Conservation (phyloP, 2,329 filamentous ascomycete species). For the Aureobasidium sp. region DNA sequence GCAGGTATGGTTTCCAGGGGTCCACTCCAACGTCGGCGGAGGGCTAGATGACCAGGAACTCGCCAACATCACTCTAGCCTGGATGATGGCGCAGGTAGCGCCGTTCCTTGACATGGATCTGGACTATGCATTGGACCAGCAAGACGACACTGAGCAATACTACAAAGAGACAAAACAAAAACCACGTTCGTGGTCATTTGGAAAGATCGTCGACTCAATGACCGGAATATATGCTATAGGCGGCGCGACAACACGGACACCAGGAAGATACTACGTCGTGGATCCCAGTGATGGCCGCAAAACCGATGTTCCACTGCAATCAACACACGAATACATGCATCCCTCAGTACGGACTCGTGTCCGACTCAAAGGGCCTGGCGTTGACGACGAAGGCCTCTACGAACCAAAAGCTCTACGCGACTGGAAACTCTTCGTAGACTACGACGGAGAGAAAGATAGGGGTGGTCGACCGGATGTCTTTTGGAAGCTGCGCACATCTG, state of each 20-base stretch:
- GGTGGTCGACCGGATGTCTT: conserved; percentile 31
- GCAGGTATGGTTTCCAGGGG: conserved; percentile 43
- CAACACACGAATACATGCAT: conserved; percentile 47
- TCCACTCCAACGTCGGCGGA: conserved; percentile 39
- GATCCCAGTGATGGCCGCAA: conserved; percentile 36
- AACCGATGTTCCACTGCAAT: conserved; percentile 36
- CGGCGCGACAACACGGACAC: conserved; percentile 37
- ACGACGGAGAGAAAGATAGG: conserved; percentile 27
- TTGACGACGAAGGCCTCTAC: conserved; percentile 38
- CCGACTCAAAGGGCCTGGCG: conserved; percentile 38
- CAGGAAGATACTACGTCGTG: conserved; percentile 39
- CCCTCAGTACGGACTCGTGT: conserved; percentile 39
- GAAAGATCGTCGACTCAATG: conserved; percentile 38
- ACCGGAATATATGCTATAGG: conserved; percentile 40
- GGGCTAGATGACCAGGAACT: conserved; percentile 39
- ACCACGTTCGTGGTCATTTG: conserved; percentile 41
- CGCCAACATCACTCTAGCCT: conserved; percentile 46
- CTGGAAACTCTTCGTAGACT: conserved; percentile 42
- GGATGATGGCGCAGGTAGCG: conserved; percentile 49
- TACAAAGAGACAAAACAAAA: conserved; percentile 36
- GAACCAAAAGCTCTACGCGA: conserved; percentile 36
- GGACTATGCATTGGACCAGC: conserved; percentile 40
- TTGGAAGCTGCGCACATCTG: conserved; percentile 33
- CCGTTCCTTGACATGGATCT: conserved; percentile 40
- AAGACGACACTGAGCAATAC: conserved; percentile 37